Percentiles rank a stretch among this genome's conserved stretches.
Evolutionary conservation across 164 flowering plant genomes (phyloP).

Genomic region (Kalanchoe fedtschenkoi): DNA sequence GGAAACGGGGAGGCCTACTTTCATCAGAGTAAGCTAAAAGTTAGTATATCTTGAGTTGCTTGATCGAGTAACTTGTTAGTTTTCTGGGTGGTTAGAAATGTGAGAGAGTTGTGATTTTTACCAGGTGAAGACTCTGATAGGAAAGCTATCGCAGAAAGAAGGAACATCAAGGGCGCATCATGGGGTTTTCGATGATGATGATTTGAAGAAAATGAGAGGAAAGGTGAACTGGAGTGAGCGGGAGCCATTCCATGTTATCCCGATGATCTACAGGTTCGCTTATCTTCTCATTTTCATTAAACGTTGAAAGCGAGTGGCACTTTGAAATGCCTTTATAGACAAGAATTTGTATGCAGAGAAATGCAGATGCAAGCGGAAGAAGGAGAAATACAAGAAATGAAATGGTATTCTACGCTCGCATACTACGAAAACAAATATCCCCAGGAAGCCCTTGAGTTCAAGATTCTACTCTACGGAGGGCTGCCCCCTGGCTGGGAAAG

Average conservation of each 20-base stretch:
- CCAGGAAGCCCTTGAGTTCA: slow-evolving; percentile 31
- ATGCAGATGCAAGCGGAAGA: slow-evolving; percentile 26
- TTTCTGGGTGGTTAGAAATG: too few species aligned
- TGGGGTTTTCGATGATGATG: slow-evolving; percentile 24
- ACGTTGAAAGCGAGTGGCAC: background rate
- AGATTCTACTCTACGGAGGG: slow-evolving; percentile 28
- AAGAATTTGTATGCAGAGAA: slow-evolving; percentile 22
- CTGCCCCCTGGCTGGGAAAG: slow-evolving; percentile 42
- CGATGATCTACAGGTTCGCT: slow-evolving; percentile 30
- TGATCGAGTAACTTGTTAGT: background rate
- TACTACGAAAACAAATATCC: slow-evolving; percentile 29
- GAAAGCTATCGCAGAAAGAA: slow-evolving; percentile 39
- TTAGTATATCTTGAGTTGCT: background rate
- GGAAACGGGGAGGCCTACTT: slow-evolving; percentile 36
- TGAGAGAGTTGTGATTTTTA: background rate
- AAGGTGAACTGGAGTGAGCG: slow-evolving; percentile 33
- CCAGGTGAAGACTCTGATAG: slow-evolving; percentile 43
- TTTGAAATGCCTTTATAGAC: background rate
- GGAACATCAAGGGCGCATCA: slow-evolving; percentile 52
- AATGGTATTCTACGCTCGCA: slow-evolving; percentile 29
- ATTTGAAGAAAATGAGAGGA: slow-evolving; percentile 4
- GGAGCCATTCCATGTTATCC: slow-evolving; percentile 37
- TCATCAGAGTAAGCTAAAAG: slow-evolving; percentile 31
- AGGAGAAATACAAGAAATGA: slow-evolving; percentile 30
- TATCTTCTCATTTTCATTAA: background rate